Evolutionary conservation across 495 filamentous ascomycete genomes (phyloP), one percentile per base, ranked within the genome.

Genomic region (Neurospora tetrasperma): DNA sequence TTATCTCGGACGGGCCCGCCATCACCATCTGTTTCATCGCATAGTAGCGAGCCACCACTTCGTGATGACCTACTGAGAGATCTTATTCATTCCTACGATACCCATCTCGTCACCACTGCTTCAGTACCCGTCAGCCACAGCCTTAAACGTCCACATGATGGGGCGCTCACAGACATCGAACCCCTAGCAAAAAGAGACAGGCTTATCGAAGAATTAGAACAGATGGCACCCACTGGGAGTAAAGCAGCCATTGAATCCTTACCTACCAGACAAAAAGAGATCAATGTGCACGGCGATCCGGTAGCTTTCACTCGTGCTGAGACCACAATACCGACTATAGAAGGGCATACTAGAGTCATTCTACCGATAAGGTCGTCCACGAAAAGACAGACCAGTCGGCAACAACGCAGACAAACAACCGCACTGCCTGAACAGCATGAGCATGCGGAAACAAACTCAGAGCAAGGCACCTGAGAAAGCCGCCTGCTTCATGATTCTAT

Each of bases 181-280:
- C 79, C 74, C 3, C 38, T 66, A 2, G 69, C 78, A n/a, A 81
- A 80, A 68, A 71, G 79, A 59, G 79, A 81, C 44, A 78, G 70
- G 39, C 76, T 79, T 40, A 73, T 68, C 4, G 78, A 80, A 59
- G 79, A 79, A 46, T 69, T 81, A 10, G 75, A 77, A 6, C 54
- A 71, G 11, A 73, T 79, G 72, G 41, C 35, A 18, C 69, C 70
- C 4, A 7, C 12, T 66, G 27, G 27, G 27, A 66, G 54, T 9
- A 66, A 66, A 66, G 54, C 12, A 9, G 27, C 54, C 12, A 35
- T 8, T 3, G 27, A 66, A 14, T 66, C 14, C 23, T 16, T 66
- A 38, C 54, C 35, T 27, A 27, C 27, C 27, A 66, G 27, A 38
- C 54, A 38, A 35, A 66, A 18, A 8, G 54, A 66, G 27, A 66